A percentile compares a stretch with the other conserved stretches of the same genome.
Conservation (phyloP, 2,329 filamentous ascomycete species). For the Lecanicillium sp. region DNA sequence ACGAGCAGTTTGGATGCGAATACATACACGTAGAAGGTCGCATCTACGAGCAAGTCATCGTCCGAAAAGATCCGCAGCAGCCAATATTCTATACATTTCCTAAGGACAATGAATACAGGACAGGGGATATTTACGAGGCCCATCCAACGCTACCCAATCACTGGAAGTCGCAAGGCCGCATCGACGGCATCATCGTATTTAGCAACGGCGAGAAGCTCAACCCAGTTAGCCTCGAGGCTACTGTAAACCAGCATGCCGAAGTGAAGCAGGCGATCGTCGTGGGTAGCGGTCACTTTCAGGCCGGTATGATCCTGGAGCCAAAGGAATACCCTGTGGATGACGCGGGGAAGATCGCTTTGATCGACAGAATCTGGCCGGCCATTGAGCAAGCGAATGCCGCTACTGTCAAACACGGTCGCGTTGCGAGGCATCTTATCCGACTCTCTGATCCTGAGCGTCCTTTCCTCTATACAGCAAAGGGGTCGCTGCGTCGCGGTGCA, state of each 20-base stretch:
- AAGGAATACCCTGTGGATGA: conserved; percentile 21
- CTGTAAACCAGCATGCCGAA: conserved; percentile 31
- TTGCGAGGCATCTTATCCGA: conserved; percentile 33
- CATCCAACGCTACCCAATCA: conserved; percentile 33
- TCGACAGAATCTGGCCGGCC: conserved; percentile 39
- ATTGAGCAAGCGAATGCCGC: conserved; percentile 37
- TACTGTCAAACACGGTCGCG: conserved; percentile 40
- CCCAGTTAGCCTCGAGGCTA: conserved; percentile 35
- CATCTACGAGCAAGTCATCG: conserved; percentile 33
- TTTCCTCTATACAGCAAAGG: conserved; percentile 39
- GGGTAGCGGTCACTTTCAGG: conserved; percentile 39
- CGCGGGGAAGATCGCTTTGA: conserved; percentile 22
- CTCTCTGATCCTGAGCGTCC: conserved; percentile 36
- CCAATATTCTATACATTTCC: conserved; percentile 33
- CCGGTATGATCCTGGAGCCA: conserved; percentile 43
- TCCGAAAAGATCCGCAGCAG: conserved; percentile 29
- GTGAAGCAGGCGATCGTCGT: conserved; percentile 40
- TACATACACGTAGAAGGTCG: conserved; percentile 31
- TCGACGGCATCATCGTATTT: conserved; percentile 44
- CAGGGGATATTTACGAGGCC: conserved; percentile 34
- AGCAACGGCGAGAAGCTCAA: conserved; percentile 48
- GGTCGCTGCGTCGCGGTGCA: conserved; percentile 36
- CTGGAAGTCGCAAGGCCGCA: conserved; percentile 21
- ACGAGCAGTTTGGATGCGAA: conserved; percentile 31
- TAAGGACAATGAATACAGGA: conserved; percentile 30